Conservation (phyloP, 202 grass and related monocot genomes). For the Elaeis oleifera region DNA sequence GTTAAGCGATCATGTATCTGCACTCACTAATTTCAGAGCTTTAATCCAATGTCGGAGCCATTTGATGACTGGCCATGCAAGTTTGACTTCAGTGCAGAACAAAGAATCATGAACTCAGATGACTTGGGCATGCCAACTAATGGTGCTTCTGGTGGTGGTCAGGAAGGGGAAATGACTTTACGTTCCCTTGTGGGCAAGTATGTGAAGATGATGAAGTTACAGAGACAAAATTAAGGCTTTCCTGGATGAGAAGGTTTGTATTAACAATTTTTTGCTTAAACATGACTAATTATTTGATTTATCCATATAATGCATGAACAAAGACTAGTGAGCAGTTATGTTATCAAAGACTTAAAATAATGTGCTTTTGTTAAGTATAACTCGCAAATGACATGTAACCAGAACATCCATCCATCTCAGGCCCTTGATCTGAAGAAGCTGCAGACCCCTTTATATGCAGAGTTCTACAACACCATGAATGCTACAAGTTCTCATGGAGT, state of each 20-base stretch:
- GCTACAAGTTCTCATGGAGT: conserved; percentile 40
- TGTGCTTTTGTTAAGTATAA: too few species aligned
- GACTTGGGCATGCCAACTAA: conserved; percentile 34
- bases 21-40: conserved; percentile 46
- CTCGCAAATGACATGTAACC: too few species aligned
- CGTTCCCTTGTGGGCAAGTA: conserved; percentile 53
- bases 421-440: conserved; percentile 97
- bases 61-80: conserved; percentile 79
- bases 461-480: conserved; percentile 81
- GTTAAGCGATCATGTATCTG: conserved; percentile 16
- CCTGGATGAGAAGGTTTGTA: conserved; percentile 81
- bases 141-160: conserved; percentile 28
- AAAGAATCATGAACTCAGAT: conserved; percentile 31
- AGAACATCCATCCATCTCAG: conserved; percentile 13
- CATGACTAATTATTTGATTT: not conserved
- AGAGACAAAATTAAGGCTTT: conserved; percentile 89
- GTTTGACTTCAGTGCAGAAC: conserved; percentile 41
- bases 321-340: too few species aligned
- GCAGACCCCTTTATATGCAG: conserved; percentile 91
- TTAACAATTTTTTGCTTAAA: not conserved
- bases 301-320: conserved; percentile 1
- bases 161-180: conserved; percentile 45
- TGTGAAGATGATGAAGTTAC: conserved; percentile 74
- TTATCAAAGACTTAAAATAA: too few species aligned
- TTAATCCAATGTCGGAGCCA: conserved; percentile 80